These are phyloP conservation scores for Euphrasia arctica DNA, from an alignment of 305 asterid genomes.

Conservation along the genomic window DNA sequence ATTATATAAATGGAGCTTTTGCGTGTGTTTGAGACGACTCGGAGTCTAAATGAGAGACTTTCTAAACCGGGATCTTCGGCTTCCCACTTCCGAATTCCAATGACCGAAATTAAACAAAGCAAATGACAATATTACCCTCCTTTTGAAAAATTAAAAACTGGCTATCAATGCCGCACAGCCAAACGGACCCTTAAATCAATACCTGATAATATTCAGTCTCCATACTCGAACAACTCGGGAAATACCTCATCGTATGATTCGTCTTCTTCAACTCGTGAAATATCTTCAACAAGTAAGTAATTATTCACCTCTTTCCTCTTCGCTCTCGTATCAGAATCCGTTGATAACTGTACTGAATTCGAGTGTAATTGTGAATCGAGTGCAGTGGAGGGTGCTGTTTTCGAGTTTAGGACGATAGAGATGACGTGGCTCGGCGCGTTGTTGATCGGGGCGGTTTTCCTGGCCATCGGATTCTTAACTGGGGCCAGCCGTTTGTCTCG, in stretches of 20 bases:
- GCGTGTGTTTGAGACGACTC: slow-evolving; percentile 30
- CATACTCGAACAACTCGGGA: no score
- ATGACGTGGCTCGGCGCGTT: slow-evolving; percentile 28
- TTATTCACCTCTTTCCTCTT: not conserved
- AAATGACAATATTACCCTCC: not conserved
- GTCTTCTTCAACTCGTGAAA: slow-evolving; percentile 1
- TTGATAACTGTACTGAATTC: not conserved
- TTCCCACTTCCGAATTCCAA: slow-evolving; percentile 9
- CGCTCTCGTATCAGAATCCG: not conserved
- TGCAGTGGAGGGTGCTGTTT: slow-evolving; percentile 37
- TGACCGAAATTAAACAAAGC: not conserved
- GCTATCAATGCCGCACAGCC: no score
- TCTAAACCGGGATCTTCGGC: slow-evolving; percentile 20
- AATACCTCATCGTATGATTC: not conserved
- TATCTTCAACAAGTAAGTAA: slow-evolving; percentile 25
- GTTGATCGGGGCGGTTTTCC: slow-evolving; percentile 74
- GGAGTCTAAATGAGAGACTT: slow-evolving; percentile 10
- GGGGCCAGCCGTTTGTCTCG: slow-evolving; percentile 52
- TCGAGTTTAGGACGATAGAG: slow-evolving; percentile 53
- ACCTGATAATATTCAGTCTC: not conserved
- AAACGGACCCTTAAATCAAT: no score
- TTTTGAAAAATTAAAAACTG: no score
- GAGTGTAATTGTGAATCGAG: slow-evolving; percentile 21
- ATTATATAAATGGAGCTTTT: slow-evolving; percentile 11
- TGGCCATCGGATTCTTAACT: slow-evolving; percentile 73